These are phyloP conservation scores for Citrullus amarus DNA, from an alignment of 306 rosid species.

Conservation along the genomic window DNA sequence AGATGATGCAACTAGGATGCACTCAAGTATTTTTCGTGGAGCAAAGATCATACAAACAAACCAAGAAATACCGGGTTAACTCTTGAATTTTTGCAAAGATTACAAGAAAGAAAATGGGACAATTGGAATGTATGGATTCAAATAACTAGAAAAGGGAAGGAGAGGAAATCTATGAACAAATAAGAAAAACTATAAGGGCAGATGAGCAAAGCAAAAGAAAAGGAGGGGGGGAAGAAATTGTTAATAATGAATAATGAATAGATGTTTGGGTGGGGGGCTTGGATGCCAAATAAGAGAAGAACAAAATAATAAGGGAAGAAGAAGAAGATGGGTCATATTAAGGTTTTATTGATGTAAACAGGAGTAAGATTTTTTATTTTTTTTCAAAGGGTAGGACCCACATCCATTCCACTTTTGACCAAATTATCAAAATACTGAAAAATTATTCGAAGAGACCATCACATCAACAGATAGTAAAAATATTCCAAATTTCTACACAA, in stretches of 20 bases:
- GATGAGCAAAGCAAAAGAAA: conserved; percentile 9
- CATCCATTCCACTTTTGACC: conserved; percentile 18
- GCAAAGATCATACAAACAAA: not conserved
- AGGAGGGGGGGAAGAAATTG: no score
- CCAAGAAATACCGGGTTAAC: not conserved
- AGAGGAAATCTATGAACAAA: not conserved
- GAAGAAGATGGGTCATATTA: not conserved
- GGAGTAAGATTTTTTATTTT: not conserved
- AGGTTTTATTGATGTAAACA: conserved; percentile 4
- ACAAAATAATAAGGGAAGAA: not conserved
- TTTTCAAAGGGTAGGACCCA: not conserved
- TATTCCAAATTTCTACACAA: no score
- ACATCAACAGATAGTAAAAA: no score
- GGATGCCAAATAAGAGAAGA: not conserved
- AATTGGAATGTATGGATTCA: no score
- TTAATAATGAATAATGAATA: not conserved
- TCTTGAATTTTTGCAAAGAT: not conserved
- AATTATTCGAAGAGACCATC: no score
- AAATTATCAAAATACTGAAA: not conserved
- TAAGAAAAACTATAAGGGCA: not conserved
- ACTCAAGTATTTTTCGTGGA: no score
- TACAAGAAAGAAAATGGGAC: not conserved
- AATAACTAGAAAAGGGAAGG: not conserved
- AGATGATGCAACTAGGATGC: no score
- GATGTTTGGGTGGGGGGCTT: not conserved